These are phyloP conservation scores for Aspergillus haitiensis DNA, from an alignment of 495 filamentous ascomycete genomes.

Conservation along the genomic window DNA sequence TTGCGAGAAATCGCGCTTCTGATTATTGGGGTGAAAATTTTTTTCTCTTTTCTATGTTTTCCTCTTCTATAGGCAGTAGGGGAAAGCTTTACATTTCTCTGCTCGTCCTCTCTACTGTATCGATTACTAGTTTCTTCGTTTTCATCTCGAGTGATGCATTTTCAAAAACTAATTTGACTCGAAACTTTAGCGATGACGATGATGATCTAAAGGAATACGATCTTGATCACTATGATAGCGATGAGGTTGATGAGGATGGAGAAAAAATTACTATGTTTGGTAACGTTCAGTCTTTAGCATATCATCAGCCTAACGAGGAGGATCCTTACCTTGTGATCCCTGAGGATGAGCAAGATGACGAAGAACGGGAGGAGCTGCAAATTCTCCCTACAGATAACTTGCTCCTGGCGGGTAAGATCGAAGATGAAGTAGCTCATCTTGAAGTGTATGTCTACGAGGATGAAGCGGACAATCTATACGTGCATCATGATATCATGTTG, in stretches of 20 bases:
- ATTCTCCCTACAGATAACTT: slow-evolving; percentile 91
- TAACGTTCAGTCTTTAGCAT: slow-evolving; percentile 87
- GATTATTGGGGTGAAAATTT: slow-evolving; percentile 45
- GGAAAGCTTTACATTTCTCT: background rate
- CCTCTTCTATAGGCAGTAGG: slow-evolving; percentile 12
- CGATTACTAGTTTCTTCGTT: too few species aligned
- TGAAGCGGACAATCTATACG: slow-evolving; percentile 88
- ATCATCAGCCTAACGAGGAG: slow-evolving; percentile 86
- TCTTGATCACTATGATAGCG: slow-evolving; percentile 89
- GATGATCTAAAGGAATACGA: slow-evolving; percentile 94
- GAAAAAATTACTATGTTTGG: slow-evolving; percentile 89
- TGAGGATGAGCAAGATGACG: slow-evolving; percentile 64
- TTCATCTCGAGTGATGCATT: background rate
- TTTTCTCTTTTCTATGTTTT: slow-evolving; percentile 10
- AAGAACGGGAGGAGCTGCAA: slow-evolving; percentile 92
- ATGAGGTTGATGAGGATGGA: slow-evolving; percentile 64
- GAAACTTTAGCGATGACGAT: slow-evolving; percentile 33
- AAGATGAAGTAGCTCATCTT: slow-evolving; percentile 95
- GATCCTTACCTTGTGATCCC: slow-evolving; percentile 95
- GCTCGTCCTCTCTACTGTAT: too few species aligned
- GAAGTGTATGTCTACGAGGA: slow-evolving; percentile 99
- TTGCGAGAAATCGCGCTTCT: slow-evolving; percentile 80
- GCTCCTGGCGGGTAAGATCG: slow-evolving; percentile 84
- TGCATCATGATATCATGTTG: slow-evolving; percentile 99
- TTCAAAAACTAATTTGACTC: slow-evolving; percentile 29